Percentiles rank a stretch among this genome's conserved stretches.
Conservation (phyloP, 2,329 filamentous ascomycete species). For the Massarina eburnea region DNA sequence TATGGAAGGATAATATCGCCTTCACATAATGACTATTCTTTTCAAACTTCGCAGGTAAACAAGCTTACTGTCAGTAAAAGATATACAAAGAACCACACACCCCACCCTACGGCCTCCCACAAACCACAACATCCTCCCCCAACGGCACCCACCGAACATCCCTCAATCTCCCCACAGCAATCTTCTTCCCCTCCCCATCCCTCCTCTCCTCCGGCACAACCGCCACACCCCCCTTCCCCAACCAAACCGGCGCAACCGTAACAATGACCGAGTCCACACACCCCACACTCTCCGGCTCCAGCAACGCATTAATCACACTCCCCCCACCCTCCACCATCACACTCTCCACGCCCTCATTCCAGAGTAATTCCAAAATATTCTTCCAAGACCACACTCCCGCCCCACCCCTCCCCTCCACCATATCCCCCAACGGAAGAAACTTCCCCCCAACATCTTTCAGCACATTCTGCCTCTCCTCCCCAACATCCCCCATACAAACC, state of each 20-base stretch:
- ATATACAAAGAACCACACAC: too few relatives aligned
- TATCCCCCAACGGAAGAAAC: constrained; percentile 19
- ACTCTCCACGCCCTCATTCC: constrained; percentile 65
- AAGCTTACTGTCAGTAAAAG: too few relatives aligned
- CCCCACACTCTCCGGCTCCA: constrained; percentile 62
- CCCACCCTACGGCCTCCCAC: constrained; percentile 54
- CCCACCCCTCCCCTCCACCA: background rate
- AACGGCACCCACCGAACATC: constrained; percentile 75
- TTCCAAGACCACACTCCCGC: constrained; percentile 61
- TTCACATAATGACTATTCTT: too few relatives aligned
- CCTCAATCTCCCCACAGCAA: constrained; percentile 65
- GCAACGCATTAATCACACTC: constrained; percentile 75
- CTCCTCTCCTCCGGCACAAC: constrained; percentile 68
- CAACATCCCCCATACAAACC: constrained; percentile 45
- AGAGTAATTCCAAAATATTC: constrained; percentile 62
- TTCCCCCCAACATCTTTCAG: constrained; percentile 31
- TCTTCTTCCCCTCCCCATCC: constrained; percentile 50
- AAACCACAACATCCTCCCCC: constrained; percentile 81
- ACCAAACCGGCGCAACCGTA: constrained; percentile 85
- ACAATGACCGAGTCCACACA: constrained; percentile 79
- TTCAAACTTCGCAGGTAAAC: background rate
- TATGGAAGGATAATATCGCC: too few relatives aligned
- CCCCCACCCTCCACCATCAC: constrained; percentile 93
- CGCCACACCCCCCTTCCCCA: constrained; percentile 80
- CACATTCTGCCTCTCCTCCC: constrained; percentile 31